These are phyloP conservation scores for Penicillium frequentans DNA, from an alignment of 2,329 filamentous ascomycete genomes.

Conservation along the genomic window DNA sequence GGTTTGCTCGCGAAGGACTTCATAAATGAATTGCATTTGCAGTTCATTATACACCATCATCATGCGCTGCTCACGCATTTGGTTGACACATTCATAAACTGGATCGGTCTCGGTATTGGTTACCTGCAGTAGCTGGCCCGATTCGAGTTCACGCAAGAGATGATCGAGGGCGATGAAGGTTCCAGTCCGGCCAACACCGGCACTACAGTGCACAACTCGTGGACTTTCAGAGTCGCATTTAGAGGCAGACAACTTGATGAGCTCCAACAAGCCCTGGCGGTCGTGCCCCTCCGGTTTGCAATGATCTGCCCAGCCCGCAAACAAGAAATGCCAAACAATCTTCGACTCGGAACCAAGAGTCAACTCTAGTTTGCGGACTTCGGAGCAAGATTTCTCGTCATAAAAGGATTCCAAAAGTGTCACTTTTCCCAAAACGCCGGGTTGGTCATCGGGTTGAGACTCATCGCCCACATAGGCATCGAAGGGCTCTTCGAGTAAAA, in stretches of 20 bases:
- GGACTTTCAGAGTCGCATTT: conserved; percentile 61
- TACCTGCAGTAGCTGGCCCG: conserved; percentile 62
- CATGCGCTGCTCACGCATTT: conserved; percentile 80
- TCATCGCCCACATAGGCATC: conserved; percentile 56
- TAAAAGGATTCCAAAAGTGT: conserved; percentile 57
- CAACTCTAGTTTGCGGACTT: conserved; percentile 71
- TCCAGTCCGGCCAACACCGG: conserved; percentile 88
- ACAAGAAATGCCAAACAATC: conserved; percentile 79
- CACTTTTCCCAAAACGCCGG: conserved; percentile 65
- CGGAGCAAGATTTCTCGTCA: conserved; percentile 60
- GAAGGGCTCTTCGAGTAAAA: conserved; percentile 31
- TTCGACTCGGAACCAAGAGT: conserved; percentile 55
- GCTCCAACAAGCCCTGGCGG: conserved; percentile 50
- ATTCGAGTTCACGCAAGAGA: conserved; percentile 76
- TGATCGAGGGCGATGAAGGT: conserved; percentile 98
- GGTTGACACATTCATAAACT: conserved; percentile 76
- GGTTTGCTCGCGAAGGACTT: conserved; percentile 67
- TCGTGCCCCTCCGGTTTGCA: conserved; percentile 66
- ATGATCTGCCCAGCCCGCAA: conserved; percentile 88
- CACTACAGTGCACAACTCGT: conserved; percentile 82
- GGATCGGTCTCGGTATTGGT: conserved; percentile 60
- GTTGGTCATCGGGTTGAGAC: conserved; percentile 63
- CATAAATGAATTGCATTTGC: conserved; percentile 87
- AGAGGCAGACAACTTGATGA: conserved; percentile 50
- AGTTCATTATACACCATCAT: conserved; percentile 91